Conservation (phyloP, 495 filamentous ascomycete genomes). For the Amorphotheca resinae region DNA sequence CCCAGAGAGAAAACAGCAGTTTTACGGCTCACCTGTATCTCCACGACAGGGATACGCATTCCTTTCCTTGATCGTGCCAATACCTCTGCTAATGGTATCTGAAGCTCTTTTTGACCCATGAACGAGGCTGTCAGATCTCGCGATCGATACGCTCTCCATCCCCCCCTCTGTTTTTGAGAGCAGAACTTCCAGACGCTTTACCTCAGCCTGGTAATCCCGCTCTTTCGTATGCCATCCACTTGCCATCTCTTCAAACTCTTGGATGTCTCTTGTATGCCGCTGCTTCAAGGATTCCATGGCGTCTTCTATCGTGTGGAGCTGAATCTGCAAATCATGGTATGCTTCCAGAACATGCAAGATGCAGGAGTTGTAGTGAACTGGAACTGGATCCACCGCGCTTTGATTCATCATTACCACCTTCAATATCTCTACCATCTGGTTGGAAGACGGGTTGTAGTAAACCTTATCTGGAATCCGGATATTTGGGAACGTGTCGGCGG, state of each 20-base stretch:
- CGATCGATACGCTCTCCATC: constrained; percentile 32
- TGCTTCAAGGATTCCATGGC: constrained; percentile 12
- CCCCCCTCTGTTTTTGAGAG: constrained; percentile 33
- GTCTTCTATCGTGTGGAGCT: constrained; percentile 8
- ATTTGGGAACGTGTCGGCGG: constrained; percentile 7
- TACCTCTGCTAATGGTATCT: constrained; percentile 1
- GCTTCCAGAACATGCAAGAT: constrained; percentile 19
- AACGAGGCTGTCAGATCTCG: constrained; percentile 28
- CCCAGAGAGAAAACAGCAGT: background rate
- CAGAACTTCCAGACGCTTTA: constrained; percentile 36
- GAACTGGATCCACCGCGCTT: constrained; percentile 7
- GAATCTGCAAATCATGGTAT: constrained; percentile 13
- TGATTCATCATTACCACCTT: constrained; percentile 21
- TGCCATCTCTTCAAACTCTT: constrained; percentile 11
- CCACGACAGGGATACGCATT: background rate
- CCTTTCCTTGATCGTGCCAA: constrained; percentile 3
- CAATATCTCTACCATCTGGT: constrained; percentile 19
- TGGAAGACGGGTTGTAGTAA: constrained; percentile 17
- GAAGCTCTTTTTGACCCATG: constrained; percentile 6
- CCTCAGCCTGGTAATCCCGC: constrained; percentile 29
- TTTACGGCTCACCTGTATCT: background rate
- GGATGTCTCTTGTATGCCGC: constrained; percentile 11
- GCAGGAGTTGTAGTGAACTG: constrained; percentile 15
- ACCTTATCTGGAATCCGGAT: constrained; percentile 9
- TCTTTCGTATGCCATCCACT: constrained; percentile 14